Base-by-base conservation (phyloP, 768 basidiomycete species). In the Termitomyces sp. region DNA sequence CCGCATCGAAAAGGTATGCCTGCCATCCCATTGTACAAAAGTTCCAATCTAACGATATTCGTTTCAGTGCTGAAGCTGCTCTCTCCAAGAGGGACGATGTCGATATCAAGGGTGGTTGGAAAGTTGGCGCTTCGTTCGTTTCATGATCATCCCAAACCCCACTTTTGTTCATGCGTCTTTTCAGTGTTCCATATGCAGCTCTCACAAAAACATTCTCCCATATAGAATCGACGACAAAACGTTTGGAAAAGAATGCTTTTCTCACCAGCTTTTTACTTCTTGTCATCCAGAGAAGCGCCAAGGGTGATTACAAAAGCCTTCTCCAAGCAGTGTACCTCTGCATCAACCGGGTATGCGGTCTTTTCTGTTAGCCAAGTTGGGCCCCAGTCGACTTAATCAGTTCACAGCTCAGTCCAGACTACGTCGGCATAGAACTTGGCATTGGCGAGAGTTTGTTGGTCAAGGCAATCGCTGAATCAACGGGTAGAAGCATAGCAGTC, bases 191-290 rank as follows among this genome's bases (percentile, higher is more conserved):
- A 0, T 99, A 99, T 66, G 89, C 92, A 16, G 92, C 97, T 6
- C 80, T 99, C 33, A 85, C 94, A 9, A 88, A 92, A 60, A 83
- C 89, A 0, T 98, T 98, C 67, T 79, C 85, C 16, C 72, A 89
- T 29, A 98, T 99, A 57, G 95, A 97, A 69, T 83, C 84, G 5
- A 99, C 97, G 9, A 98, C 94, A 1, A 98, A 98, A 65, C 89
- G 97, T 18, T 72, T 97, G 43, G 94, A 97, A 69, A 99, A 98
- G 69, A 91, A 84, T 3, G 82, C 91, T 0, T 76, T 94, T 56
- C 81, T 99, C 9, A 98, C 94, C 0, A 78, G 88, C 0, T 94
- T 98, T 68, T 76, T 99, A 40, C 72, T 94, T 5, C 84, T 96
- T 11, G 92, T 98, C 29, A 94, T 98, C 52, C 87, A 88, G 66